phyloP scores from a whole-genome alignment of 257 asterid species.

The Verbena officinalis region DNA sequence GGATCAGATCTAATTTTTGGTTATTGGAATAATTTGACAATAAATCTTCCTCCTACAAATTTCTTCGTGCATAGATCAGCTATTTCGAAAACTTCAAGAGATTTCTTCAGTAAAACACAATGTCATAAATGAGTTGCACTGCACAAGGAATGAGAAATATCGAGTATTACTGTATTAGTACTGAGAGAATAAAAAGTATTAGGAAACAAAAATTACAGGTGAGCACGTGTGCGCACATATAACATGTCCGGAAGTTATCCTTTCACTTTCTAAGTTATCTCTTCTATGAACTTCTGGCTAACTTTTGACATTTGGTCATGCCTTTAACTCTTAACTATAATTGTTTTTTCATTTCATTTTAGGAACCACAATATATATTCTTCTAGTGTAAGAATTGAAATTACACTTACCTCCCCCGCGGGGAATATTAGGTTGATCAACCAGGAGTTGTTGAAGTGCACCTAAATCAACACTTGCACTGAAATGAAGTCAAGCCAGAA shows the following conservation, averaged over 20 bases:
- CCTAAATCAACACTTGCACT: constrained; percentile 61
- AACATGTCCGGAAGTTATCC: neutral
- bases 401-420: constrained; percentile 64
- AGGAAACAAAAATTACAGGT: neutral
- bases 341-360: neutral
- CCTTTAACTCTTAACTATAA: no score
- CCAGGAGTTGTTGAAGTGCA: constrained; percentile 63
- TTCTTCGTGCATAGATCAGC: no score
- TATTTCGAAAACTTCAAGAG: constrained; percentile 29
- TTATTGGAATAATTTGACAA: no score
- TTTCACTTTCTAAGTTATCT: neutral
- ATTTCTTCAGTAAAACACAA: constrained; percentile 72
- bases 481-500: constrained; percentile 27
- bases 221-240: neutral
- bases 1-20: no score
- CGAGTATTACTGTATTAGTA: no score
- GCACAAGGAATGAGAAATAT: constrained; percentile 25
- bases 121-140: constrained; percentile 63
- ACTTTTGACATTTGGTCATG: neutral
- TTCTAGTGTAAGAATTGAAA: neutral
- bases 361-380: neutral
- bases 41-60: no score
- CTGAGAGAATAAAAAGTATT: neutral
- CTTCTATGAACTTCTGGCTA: neutral
- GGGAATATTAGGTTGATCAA: constrained; percentile 87